Evolutionary conservation across 192 early-diverging fungal genomes (phyloP).

Genomic region (Backusella morwellensis): DNA sequence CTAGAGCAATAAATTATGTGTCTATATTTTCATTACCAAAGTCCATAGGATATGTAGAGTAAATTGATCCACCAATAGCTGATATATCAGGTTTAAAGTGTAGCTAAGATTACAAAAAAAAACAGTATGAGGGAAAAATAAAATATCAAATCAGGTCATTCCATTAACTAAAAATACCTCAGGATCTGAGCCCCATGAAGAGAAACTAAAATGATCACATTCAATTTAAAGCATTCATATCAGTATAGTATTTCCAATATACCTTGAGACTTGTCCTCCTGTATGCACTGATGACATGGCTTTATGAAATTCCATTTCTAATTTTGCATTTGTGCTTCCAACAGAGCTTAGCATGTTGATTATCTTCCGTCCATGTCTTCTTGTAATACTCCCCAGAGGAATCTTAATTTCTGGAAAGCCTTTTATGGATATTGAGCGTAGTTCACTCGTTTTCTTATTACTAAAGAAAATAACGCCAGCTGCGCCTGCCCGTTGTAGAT

Average conservation of each 20-base stretch:
- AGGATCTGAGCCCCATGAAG: conserved; percentile 58
- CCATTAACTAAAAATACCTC: conserved; percentile 3
- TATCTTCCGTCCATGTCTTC: conserved; percentile 39
- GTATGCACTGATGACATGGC: conserved; percentile 25
- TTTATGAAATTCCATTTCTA: conserved; percentile 26
- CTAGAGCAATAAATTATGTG: background rate
- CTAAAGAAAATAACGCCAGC: conserved; percentile 54
- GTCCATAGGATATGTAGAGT: conserved; percentile 41
- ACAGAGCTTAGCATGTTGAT: conserved; percentile 2
- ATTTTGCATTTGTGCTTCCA: conserved; percentile 13
- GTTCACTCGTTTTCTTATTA: conserved; percentile 38
- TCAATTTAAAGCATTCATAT: conserved; percentile 23
- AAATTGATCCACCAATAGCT: conserved; percentile 46
- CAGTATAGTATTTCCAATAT: conserved; percentile 21
- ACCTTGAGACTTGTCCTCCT: conserved; percentile 16
- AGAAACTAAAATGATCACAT: conserved; percentile 50
- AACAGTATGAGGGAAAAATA: background rate
- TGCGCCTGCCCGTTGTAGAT: conserved; percentile 59
- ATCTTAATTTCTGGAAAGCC: conserved; percentile 40
- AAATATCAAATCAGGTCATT: background rate
- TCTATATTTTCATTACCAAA: conserved; percentile 37
- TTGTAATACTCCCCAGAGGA: conserved; percentile 49
- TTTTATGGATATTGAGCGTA: conserved; percentile 7
- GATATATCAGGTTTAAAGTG: conserved; percentile 48
- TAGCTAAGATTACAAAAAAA: conserved; percentile 41